phyloP scores from a whole-genome alignment of 2,329 filamentous ascomycete genomes.

The Lachnellula cervina region DNA sequence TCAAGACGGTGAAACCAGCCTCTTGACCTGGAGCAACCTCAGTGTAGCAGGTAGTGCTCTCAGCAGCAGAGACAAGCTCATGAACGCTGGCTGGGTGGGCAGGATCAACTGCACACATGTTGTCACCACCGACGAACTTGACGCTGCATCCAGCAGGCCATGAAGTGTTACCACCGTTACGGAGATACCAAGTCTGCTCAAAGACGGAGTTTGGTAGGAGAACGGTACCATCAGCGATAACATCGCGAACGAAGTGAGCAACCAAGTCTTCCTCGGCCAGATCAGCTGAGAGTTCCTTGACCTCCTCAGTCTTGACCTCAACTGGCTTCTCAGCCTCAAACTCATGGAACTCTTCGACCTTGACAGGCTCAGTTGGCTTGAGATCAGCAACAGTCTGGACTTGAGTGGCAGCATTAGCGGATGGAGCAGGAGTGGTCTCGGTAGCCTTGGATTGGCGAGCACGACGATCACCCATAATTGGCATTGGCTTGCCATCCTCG shows the following conservation, averaged over 20 bases:
- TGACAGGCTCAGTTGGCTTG: slow-evolving; percentile 53
- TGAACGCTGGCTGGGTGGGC: slow-evolving; percentile 71
- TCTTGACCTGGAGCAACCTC: slow-evolving; percentile 69
- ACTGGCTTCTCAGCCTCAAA: slow-evolving; percentile 26
- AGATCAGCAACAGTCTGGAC: slow-evolving; percentile 72
- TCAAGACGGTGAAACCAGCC: slow-evolving; percentile 73
- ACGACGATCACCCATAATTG: slow-evolving; percentile 65
- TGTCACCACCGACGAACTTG: slow-evolving; percentile 88
- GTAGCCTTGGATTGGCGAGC: slow-evolving; percentile 42
- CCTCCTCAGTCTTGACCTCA: slow-evolving; percentile 29
- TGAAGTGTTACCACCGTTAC: slow-evolving; percentile 70
- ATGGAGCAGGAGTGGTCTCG: slow-evolving; percentile 43
- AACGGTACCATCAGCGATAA: slow-evolving; percentile 70
- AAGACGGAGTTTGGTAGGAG: slow-evolving; percentile 69
- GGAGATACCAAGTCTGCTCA: slow-evolving; percentile 85
- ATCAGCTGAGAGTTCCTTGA: slow-evolving; percentile 30
- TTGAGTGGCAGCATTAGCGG: slow-evolving; percentile 50
- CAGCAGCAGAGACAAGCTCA: slow-evolving; percentile 71
- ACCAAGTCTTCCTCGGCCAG: slow-evolving; percentile 41
- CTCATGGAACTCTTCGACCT: slow-evolving; percentile 29
- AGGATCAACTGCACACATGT: slow-evolving; percentile 89
- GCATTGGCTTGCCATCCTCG: slow-evolving; percentile 57
- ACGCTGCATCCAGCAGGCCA: slow-evolving; percentile 92
- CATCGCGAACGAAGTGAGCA: slow-evolving; percentile 72
- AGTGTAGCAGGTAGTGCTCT: slow-evolving; percentile 71